Conservation (phyloP, 1,284 basidiomycete genomes). For the Cryptococcus depauperatus region DNA sequence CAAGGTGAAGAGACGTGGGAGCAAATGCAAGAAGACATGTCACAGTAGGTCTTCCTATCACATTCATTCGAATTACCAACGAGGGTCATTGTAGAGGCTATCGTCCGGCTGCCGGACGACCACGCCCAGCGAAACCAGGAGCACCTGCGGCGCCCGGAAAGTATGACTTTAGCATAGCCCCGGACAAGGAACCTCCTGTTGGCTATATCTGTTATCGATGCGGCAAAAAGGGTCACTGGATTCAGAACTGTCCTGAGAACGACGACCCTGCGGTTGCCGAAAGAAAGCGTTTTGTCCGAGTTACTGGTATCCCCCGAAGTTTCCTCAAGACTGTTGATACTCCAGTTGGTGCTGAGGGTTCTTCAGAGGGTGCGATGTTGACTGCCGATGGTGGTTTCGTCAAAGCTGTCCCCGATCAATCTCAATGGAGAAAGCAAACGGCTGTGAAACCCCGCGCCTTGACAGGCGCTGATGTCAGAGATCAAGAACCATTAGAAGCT, state of each 20-base stretch:
- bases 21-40: conserved; percentile 43
- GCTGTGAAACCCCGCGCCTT: conserved; percentile 65
- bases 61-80: not conserved
- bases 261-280: conserved; percentile 88
- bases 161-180: conserved; percentile 42
- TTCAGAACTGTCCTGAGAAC: conserved; percentile 97
- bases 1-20: conserved; percentile 43
- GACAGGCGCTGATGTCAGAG: conserved; percentile 75
- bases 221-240: conserved; percentile 99
- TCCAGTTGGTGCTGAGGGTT: conserved; percentile 57
- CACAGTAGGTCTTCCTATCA: conserved; percentile 25
- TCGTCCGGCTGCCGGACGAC: conserved; percentile 9
- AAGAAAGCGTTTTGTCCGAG: conserved; percentile 89
- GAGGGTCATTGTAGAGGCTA: not conserved
- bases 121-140: conserved; percentile 12
- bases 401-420: conserved; percentile 86
- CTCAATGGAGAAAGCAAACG: conserved; percentile 74
- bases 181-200: conserved; percentile 55
- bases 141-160: conserved; percentile 35
- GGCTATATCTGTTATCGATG: conserved; percentile 99
- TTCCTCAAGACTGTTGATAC: conserved; percentile 95
- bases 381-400: conserved; percentile 88
- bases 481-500: conserved; percentile 64
- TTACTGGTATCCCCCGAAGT: conserved; percentile 88
- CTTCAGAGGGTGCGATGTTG: conserved; percentile 83